These are phyloP conservation scores for Albophoma yamanashiensis DNA, from an alignment of 2,329 filamentous ascomycete genomes.

Conservation along the genomic window DNA sequence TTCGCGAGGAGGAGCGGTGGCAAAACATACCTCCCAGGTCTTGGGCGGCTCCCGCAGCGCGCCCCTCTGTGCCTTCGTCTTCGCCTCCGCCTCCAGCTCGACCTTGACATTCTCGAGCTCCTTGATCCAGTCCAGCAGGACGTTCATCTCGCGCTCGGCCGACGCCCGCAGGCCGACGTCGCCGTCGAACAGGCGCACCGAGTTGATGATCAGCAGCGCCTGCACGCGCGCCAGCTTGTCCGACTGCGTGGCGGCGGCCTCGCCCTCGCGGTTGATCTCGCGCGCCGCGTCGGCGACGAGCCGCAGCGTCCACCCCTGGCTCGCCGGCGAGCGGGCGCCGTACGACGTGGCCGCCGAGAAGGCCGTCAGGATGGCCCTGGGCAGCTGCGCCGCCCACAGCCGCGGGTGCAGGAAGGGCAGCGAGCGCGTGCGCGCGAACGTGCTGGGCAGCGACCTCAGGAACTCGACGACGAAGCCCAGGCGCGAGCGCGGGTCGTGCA, in stretches of 20 bases:
- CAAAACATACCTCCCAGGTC: slow-evolving; percentile 28
- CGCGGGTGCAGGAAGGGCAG: slow-evolving; percentile 32
- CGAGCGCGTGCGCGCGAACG: slow-evolving; percentile 23
- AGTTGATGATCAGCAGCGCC: slow-evolving; percentile 28
- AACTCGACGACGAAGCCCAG: slow-evolving; percentile 22
- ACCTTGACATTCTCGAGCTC: slow-evolving; percentile 21
- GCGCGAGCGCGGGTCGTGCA: slow-evolving; percentile 23
- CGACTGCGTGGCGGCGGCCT: slow-evolving; percentile 15
- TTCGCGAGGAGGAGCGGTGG: neutral
- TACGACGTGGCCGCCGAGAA: slow-evolving; percentile 30
- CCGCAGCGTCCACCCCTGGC: slow-evolving; percentile 27
- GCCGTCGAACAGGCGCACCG: slow-evolving; percentile 32
- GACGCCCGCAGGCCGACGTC: slow-evolving; percentile 28
- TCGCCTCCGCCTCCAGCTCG: slow-evolving; percentile 19
- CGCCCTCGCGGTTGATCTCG: slow-evolving; percentile 24
- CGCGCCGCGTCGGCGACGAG: slow-evolving; percentile 25
- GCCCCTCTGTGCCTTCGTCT: slow-evolving; percentile 5
- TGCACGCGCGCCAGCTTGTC: slow-evolving; percentile 33
- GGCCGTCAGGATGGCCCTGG: slow-evolving; percentile 26
- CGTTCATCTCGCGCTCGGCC: slow-evolving; percentile 26
- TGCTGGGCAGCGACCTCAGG: slow-evolving; percentile 20
- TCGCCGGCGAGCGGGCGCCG: slow-evolving; percentile 22
- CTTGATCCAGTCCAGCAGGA: slow-evolving; percentile 24
- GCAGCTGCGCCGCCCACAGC: slow-evolving; percentile 28
- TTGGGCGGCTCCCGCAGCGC: slow-evolving; percentile 22